These are phyloP conservation scores for Monocercomonoides exilis DNA, from an alignment of 78 protist genomes.

Conservation along the genomic window DNA sequence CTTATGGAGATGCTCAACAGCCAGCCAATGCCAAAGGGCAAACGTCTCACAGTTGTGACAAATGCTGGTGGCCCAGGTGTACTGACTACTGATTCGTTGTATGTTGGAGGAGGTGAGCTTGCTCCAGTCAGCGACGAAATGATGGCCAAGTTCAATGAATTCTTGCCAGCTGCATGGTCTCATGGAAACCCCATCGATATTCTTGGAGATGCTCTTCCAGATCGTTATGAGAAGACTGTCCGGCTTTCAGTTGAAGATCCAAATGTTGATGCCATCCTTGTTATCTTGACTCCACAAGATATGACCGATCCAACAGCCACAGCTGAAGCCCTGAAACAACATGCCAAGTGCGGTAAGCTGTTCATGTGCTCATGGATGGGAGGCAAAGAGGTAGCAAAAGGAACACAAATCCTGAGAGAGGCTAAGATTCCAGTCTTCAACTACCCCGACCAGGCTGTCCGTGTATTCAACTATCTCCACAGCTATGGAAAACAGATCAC, in stretches of 20 bases:
- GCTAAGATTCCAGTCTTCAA: conserved; percentile 25
- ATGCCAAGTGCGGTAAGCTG: not conserved
- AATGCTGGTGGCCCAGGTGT: conserved; percentile 49
- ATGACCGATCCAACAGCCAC: conserved; percentile 38
- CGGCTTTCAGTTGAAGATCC: not conserved
- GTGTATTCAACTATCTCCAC: conserved; percentile 22
- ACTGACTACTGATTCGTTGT: conserved; percentile 25
- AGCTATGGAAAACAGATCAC: not conserved
- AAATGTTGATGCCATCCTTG: conserved; percentile 15
- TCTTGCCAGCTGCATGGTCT: conserved; percentile 41
- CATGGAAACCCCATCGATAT: conserved; percentile 41
- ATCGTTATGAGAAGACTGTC: not conserved
- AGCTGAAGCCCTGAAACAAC: conserved; percentile 6
- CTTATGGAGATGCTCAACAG: conserved; percentile 13
- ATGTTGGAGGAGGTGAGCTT: conserved; percentile 8
- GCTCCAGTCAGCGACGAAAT: not conserved
- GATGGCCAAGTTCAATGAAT: conserved; percentile 4
- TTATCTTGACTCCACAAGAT: conserved; percentile 38
- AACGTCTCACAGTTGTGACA: conserved; percentile 19
- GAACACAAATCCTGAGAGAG: not conserved
- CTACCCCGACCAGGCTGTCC: conserved; percentile 36
- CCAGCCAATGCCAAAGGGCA: not conserved
- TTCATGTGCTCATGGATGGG: conserved; percentile 24
- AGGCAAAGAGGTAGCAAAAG: conserved; percentile 12
- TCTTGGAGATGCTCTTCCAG: conserved; percentile 27